Base-by-base conservation (phyloP, 2,329 filamentous ascomycete genomes). In the Diplocarpon rosae region DNA sequence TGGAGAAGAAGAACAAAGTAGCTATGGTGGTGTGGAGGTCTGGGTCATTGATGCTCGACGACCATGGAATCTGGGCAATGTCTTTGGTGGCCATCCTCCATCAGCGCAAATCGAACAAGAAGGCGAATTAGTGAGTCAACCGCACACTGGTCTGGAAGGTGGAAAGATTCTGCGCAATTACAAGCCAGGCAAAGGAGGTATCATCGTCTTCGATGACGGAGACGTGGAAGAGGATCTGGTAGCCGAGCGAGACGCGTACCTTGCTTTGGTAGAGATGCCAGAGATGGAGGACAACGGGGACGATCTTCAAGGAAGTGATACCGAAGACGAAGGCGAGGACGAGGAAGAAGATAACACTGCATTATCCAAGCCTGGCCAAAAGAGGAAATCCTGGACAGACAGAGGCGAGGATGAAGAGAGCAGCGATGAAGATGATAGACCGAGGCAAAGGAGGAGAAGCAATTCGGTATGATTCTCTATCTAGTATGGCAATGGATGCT, bases 141-240 rank as follows among this genome's bases (percentile, higher is more conserved):
- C 73, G 50, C 76, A 76, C 6, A 59, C 65, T 10, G 88, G 89
- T 8, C 78, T 95, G 2, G 73, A 76, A 15, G 78, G 78, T 36
- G 90, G 89, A 1, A 78, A 78, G 45, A 76, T 96, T 40, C 72
- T 76, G 20, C 74, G 77, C 12, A 68, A 72, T 0, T 95, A 93
- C 61, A 80, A 76, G 52, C 78, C 85, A 5, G 84, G 86, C 27
- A 83, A 75, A 58, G 90, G 90, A 14, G 92, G 92, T 0, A 84
- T 98, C 34, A 77, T 98, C 49, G 88, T 95, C 2, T 94, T 92
- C 62, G 92, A 96, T 59, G 92, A 96, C 60, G 92, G 90, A 1
- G 92, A 98, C 62, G 89, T 98, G 40, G 84, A 90, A 54, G 84
- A 90, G 54, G 85, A 89, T 29, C 68, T 98, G 29, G 65, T 64